Conservation (phyloP, 106 monocot species). For the Triglochin maritima region DNA sequence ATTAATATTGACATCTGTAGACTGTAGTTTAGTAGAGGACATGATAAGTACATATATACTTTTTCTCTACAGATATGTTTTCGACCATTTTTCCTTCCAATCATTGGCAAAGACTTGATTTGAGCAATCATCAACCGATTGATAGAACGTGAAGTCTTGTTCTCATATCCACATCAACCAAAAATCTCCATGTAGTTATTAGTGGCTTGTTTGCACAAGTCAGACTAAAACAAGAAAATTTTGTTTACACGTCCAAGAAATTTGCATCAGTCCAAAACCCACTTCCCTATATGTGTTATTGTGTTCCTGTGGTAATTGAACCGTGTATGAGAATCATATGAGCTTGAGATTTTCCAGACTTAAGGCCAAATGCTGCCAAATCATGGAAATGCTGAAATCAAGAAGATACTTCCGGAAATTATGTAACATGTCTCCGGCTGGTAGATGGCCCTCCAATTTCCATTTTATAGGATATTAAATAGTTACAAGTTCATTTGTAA, state of each 20-base stretch:
- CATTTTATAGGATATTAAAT: neutral
- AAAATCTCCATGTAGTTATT: neutral
- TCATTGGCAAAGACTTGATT: no score
- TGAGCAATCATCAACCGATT: no score
- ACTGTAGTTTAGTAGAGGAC: no score
- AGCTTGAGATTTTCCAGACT: neutral
- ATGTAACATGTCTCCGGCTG: neutral
- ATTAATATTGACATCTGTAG: no score
- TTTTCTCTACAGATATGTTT: no score
- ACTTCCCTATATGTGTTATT: neutral
- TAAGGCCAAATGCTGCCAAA: neutral
- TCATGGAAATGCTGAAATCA: constrained; percentile 1
- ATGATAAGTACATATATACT: no score
- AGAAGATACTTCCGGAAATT: constrained; percentile 1
- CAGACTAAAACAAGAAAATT: neutral
- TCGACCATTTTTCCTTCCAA: no score
- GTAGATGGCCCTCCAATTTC: neutral
- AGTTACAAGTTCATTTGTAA: no score
- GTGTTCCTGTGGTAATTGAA: no score
- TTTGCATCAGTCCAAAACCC: neutral
- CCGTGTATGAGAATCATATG: neutral
- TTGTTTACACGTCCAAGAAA: neutral
- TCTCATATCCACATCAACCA: no score
- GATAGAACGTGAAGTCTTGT: no score
- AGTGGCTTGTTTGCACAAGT: neutral